Conservation (phyloP, 306 rosid genomes). For the Lathyrus oleraceus region DNA sequence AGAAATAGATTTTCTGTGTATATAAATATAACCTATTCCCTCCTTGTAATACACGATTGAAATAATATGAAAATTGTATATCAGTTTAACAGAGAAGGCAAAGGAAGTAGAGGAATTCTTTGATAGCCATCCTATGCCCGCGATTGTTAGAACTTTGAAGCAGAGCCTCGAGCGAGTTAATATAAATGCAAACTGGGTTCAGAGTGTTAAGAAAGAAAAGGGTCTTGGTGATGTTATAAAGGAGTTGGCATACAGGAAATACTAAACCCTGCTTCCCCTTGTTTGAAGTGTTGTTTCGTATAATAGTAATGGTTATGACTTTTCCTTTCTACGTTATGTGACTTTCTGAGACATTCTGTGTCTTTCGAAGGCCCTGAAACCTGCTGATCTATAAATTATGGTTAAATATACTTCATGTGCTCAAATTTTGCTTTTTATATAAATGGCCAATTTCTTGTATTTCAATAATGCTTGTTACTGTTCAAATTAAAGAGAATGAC, state of each 20-base stretch:
- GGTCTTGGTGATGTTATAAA: conserved; percentile 49
- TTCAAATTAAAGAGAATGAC: background rate
- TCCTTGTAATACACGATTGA: too few species aligned
- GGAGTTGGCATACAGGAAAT: conserved; percentile 54
- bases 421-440: background rate
- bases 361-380: background rate
- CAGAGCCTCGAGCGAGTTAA: conserved; percentile 85
- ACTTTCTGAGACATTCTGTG: background rate
- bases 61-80: too few species aligned
- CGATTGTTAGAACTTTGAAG: conserved; percentile 76
- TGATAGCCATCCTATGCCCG: conserved; percentile 43
- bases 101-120: conserved; percentile 85
- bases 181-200: conserved; percentile 79
- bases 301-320: conserved; percentile 7
- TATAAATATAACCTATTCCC: too few species aligned
- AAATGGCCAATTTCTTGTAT: background rate
- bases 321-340: background rate
- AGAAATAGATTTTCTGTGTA: too few species aligned
- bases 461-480: background rate
- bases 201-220: conserved; percentile 55
- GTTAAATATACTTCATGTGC: background rate
- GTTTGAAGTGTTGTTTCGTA: background rate
- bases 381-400: background rate
- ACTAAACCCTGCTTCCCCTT: conserved; percentile 31
- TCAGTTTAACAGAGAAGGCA: too few species aligned